Conservation (phyloP, 441 rosid species). For the Croton setiger region DNA sequence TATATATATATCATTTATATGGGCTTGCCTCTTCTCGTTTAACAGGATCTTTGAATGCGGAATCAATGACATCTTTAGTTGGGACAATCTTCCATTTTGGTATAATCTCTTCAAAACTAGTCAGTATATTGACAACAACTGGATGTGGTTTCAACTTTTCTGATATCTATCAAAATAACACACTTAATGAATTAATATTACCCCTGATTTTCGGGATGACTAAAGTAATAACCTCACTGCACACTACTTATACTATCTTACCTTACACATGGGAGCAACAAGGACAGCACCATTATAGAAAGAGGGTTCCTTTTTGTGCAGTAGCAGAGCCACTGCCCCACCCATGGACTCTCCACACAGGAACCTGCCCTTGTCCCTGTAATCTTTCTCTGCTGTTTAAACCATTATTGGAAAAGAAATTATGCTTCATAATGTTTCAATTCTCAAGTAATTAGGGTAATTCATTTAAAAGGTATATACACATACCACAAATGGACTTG, state of each 20-base stretch:
- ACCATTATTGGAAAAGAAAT: not conserved
- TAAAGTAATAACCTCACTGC: not conserved
- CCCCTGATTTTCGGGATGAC: not conserved
- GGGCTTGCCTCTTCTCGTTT: constrained; percentile 66
- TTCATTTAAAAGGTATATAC: not conserved
- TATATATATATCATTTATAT: not conserved
- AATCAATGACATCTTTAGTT: constrained; percentile 76
- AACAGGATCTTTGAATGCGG: constrained; percentile 76
- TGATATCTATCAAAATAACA: constrained; percentile 56
- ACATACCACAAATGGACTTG: constrained; percentile 71
- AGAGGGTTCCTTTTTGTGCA: constrained; percentile 74
- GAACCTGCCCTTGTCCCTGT: constrained; percentile 64
- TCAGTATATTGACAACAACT: constrained; percentile 64
- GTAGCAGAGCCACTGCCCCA: constrained; percentile 84
- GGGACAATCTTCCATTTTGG: constrained; percentile 99
- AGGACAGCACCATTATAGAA: constrained; percentile 89
- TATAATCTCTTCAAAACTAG: constrained; percentile 75
- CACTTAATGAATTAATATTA: not conserved
- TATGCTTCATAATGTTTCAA: not conserved
- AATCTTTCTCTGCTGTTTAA: constrained; percentile 52
- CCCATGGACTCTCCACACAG: constrained; percentile 98
- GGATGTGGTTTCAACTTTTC: constrained; percentile 97
- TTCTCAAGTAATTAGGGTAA: not conserved
- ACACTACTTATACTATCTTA: constrained; percentile 4
- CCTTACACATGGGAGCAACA: constrained; percentile 99